Conservation (phyloP, 768 basidiomycete genomes). For the Suillus cothurnatus region DNA sequence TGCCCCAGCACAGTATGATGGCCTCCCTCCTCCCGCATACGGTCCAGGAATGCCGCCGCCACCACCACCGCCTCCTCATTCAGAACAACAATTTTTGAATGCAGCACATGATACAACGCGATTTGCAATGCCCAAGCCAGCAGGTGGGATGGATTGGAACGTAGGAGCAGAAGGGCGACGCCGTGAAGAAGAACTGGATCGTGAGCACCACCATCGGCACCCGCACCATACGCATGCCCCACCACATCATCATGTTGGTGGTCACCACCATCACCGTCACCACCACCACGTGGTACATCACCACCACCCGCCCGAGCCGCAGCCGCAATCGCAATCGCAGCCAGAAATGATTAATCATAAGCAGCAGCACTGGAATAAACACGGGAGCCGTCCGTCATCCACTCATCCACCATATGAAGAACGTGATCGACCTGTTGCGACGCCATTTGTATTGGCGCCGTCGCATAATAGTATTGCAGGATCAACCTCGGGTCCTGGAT, state of each 20-base stretch:
- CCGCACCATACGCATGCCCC: slow-evolving; percentile 31
- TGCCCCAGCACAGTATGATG: slow-evolving; percentile 5
- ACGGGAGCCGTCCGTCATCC: slow-evolving; percentile 41
- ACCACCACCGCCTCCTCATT: background rate
- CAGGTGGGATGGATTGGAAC: slow-evolving; percentile 33
- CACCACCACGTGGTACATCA: slow-evolving; percentile 51
- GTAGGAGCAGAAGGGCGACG: slow-evolving; percentile 37
- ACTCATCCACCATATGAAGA: slow-evolving; percentile 46
- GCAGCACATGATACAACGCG: slow-evolving; percentile 4
- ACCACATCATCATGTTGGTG: slow-evolving; percentile 27
- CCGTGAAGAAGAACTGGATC: slow-evolving; percentile 37
- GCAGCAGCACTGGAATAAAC: slow-evolving; percentile 32
- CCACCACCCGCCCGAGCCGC: slow-evolving; percentile 42
- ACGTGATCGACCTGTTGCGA: slow-evolving; percentile 53
- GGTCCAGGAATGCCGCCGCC: slow-evolving; percentile 7
- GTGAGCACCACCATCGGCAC: slow-evolving; percentile 37
- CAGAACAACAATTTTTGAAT: slow-evolving; percentile 4
- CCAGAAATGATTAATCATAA: slow-evolving; percentile 28
- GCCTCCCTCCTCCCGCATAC: slow-evolving; percentile 1
- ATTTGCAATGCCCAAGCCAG: slow-evolving; percentile 28
- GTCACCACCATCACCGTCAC: slow-evolving; percentile 49
- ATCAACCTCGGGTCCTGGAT: slow-evolving; percentile 19
- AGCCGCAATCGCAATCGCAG: slow-evolving; percentile 27
- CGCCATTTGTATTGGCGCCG: slow-evolving; percentile 55
- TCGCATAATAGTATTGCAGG: slow-evolving; percentile 40